phyloP scores from a whole-genome alignment of 208 protist genomes.

The Acanthamoeba triangularis region DNA sequence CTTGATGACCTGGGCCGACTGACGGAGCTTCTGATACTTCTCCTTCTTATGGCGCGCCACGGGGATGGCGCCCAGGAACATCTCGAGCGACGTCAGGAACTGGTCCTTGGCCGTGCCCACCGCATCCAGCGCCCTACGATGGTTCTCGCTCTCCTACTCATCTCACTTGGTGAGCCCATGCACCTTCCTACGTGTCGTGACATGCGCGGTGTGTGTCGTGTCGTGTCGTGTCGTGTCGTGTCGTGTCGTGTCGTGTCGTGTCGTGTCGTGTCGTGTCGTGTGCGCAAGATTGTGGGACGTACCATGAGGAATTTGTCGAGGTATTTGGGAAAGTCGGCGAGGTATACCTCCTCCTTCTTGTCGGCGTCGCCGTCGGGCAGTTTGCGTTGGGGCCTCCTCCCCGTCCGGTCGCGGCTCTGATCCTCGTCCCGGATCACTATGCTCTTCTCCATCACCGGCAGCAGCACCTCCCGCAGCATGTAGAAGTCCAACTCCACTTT shows the following conservation, averaged over 20 bases:
- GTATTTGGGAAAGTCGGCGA: constrained; percentile 50
- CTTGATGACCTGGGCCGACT: constrained; percentile 52
- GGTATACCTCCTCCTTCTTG: background rate
- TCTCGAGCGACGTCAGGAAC: constrained; percentile 58
- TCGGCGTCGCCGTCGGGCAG: background rate
- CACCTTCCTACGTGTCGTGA: too few species aligned
- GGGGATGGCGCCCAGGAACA: constrained; percentile 47
- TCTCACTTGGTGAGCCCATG: background rate
- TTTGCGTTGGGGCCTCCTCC: background rate
- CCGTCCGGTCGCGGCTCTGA: background rate
- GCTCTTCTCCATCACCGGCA: constrained; percentile 29
- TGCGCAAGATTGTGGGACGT: background rate
- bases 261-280: too few species aligned
- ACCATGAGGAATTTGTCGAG: constrained; percentile 43
- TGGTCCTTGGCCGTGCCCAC: constrained; percentile 27
- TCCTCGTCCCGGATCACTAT: constrained; percentile 17
- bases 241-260: too few species aligned
- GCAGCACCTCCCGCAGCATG: constrained; percentile 41
- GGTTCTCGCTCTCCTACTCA: constrained; percentile 43
- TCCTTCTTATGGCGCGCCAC: constrained; percentile 43
- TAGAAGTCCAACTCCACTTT: constrained; percentile 70
- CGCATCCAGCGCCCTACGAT: constrained; percentile 8
- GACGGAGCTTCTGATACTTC: constrained; percentile 19
- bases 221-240: too few species aligned
- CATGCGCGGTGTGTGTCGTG: too few species aligned